Percentiles rank a stretch among this genome's conserved stretches.
Evolutionary conservation across 495 filamentous ascomycete genomes (phyloP).

Genomic region (Barbatosphaeria neglecta): DNA sequence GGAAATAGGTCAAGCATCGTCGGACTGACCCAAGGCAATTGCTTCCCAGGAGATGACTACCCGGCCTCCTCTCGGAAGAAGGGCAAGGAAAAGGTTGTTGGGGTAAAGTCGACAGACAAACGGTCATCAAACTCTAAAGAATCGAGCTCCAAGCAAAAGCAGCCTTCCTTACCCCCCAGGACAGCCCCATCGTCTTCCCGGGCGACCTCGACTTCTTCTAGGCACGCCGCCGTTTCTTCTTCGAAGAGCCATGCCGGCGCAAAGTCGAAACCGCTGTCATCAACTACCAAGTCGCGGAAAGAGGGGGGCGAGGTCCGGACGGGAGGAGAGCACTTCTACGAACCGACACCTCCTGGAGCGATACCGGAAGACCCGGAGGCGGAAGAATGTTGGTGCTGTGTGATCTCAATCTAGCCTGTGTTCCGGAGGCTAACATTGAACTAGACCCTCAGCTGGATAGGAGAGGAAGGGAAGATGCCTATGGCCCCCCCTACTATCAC

Average conservation of each 20-base stretch:
- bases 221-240: background rate
- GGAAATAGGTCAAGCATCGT: too few species aligned
- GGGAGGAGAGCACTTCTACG: too few species aligned
- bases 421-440: background rate
- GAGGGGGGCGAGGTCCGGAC: too few species aligned
- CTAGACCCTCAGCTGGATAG: background rate
- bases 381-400: background rate
- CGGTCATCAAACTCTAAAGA: background rate
- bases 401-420: background rate
- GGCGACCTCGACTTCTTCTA: background rate
- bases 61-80: background rate
- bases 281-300: background rate
- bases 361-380: background rate
- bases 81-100: background rate
- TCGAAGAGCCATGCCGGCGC: background rate
- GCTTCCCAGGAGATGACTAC: too few species aligned
- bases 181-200: background rate
- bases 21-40: too few species aligned
- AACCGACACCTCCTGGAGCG: background rate
- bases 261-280: background rate
- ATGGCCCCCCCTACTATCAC: background rate
- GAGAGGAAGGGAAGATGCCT: background rate
- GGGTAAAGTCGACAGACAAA: background rate
- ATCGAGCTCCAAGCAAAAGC: background rate
- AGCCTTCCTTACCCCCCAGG: background rate